Percentiles rank a stretch among this genome's conserved stretches.
phyloP scores from a whole-genome alignment of 1,284 basidiomycete genomes.

The Butyriboletus appendiculatus region DNA sequence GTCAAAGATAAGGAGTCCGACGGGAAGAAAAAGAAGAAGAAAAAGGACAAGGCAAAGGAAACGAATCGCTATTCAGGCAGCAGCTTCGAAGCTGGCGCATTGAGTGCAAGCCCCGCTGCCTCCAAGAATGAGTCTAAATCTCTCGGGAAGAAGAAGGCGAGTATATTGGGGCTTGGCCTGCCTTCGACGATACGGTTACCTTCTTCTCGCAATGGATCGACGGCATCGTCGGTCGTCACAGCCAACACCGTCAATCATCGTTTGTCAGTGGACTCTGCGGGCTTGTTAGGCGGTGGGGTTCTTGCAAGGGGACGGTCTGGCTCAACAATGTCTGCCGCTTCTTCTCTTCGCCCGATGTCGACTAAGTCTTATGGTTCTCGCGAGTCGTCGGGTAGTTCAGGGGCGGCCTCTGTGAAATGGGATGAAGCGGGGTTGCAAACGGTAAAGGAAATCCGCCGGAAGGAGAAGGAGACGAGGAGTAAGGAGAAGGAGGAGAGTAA shows the following conservation, averaged over 20 bases:
- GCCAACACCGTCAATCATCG: conserved; percentile 28
- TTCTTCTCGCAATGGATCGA: conserved; percentile 45
- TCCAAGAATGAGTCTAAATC: conserved; percentile 33
- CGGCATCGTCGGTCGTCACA: conserved; percentile 36
- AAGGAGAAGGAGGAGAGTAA: conserved; percentile 14
- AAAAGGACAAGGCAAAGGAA: conserved; percentile 25
- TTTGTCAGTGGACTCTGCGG: conserved; percentile 49
- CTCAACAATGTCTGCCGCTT: conserved; percentile 51
- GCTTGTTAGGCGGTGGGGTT: conserved; percentile 27
- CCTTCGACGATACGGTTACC: conserved; percentile 51
- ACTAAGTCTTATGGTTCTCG: conserved; percentile 52
- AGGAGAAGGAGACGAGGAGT: conserved; percentile 40
- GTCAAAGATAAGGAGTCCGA: conserved; percentile 37
- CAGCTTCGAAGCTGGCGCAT: conserved; percentile 63
- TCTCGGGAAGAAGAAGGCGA: conserved; percentile 56
- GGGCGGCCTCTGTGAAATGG: conserved; percentile 55
- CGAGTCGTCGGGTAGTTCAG: conserved; percentile 48
- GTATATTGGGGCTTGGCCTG: conserved; percentile 53
- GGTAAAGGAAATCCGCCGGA: conserved; percentile 50
- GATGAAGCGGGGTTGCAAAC: conserved; percentile 62
- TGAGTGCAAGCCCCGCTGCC: conserved; percentile 43
- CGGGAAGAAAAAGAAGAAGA: conserved; percentile 39
- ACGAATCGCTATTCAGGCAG: conserved; percentile 52
- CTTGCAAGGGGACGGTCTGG: conserved; percentile 39
- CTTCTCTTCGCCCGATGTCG: conserved; percentile 60